A percentile compares a stretch with the other conserved stretches of the same genome.
phyloP scores from a whole-genome alignment of 305 asterid genomes.

The Fraxinus xanthoxyloides region DNA sequence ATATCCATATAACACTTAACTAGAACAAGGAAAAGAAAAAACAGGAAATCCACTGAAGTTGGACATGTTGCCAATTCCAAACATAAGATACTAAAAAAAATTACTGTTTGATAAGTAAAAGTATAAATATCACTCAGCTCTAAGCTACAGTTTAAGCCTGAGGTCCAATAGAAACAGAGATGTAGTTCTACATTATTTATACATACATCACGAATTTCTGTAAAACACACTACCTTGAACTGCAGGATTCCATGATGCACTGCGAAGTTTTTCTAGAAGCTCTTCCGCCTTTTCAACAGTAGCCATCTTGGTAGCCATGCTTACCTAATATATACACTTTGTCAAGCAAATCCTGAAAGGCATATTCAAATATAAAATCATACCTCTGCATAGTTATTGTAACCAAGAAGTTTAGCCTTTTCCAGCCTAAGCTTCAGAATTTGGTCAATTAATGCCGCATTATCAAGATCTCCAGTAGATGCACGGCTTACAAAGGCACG shows the following conservation, averaged over 20 bases:
- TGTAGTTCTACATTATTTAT: background rate
- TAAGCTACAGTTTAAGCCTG: slow-evolving; percentile 1
- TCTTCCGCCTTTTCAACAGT: background rate
- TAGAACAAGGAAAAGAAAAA: background rate
- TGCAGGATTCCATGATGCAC: background rate
- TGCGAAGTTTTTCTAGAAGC: background rate
- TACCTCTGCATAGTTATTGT: slow-evolving; percentile 46
- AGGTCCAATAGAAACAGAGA: background rate
- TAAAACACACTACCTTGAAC: background rate
- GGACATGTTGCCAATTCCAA: background rate
- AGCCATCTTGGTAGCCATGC: background rate
- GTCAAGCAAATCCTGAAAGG: background rate
- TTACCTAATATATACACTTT: background rate
- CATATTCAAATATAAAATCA: background rate
- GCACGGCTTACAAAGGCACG: slow-evolving; percentile 81
- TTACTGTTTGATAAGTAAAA: background rate
- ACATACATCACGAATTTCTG: background rate
- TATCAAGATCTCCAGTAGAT: slow-evolving; percentile 87
- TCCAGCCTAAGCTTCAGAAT: background rate
- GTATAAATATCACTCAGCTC: slow-evolving; percentile 7
- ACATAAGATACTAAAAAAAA: background rate
- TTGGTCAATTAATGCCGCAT: slow-evolving; percentile 55
- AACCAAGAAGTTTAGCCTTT: background rate
- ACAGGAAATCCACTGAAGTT: background rate
- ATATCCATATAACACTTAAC: background rate